Conservation (phyloP, 805 yeast genomes). For the Phaffomyces thermotolerans region DNA sequence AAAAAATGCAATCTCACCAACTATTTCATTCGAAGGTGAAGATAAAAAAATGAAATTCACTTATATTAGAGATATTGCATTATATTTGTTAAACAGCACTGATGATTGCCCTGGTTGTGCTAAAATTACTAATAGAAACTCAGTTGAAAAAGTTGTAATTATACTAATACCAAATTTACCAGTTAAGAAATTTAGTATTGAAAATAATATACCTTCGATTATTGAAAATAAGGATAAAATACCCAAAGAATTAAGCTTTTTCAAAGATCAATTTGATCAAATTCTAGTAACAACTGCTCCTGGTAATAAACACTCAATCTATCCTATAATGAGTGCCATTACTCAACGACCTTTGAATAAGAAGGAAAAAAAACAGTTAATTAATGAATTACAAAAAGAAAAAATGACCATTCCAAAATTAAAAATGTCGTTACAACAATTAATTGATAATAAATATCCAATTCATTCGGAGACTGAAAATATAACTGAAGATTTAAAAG, state of each 20-base stretch:
- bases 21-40: slow-evolving; percentile 30
- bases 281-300: slow-evolving; percentile 53
- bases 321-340: slow-evolving; percentile 49
- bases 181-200: slow-evolving; percentile 4
- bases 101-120: slow-evolving; percentile 38
- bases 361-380: slow-evolving; percentile 41
- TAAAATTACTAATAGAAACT: slow-evolving; percentile 38
- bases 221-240: not conserved
- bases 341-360: slow-evolving; percentile 50
- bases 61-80: slow-evolving; percentile 20
- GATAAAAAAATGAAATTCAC: slow-evolving; percentile 11
- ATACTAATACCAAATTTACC: slow-evolving; percentile 49
- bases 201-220: slow-evolving; percentile 1
- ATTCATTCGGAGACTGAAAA: slow-evolving; percentile 39
- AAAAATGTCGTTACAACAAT: slow-evolving; percentile 39
- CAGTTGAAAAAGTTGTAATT: slow-evolving; percentile 48
- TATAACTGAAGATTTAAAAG: slow-evolving; percentile 1
- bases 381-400: slow-evolving; percentile 22
- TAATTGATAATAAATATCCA: slow-evolving; percentile 51
- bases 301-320: slow-evolving; percentile 53
- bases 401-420: slow-evolving; percentile 46
- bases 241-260: slow-evolving; percentile 15
- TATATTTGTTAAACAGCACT: slow-evolving; percentile 24
- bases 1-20: slow-evolving; percentile 22
- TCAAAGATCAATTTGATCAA: slow-evolving; percentile 33